Evolutionary conservation across 2,329 filamentous ascomycete genomes (phyloP), one percentile per base, ranked within the genome.

Genomic region (Ramularia endophylla): DNA sequence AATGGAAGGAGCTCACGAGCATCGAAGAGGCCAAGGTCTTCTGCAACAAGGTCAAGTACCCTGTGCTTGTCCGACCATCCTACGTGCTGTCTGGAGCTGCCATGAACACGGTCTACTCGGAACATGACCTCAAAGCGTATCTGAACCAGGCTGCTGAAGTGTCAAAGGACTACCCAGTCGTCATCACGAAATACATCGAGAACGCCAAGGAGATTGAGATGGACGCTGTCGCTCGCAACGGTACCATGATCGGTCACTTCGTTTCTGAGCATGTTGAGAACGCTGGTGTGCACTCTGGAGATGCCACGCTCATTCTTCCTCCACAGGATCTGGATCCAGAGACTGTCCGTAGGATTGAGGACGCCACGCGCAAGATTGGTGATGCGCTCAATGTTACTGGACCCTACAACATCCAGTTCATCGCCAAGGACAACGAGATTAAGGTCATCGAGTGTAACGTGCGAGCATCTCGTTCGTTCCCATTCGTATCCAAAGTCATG

Each of bases 391-490:
- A 97, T 63, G 84, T 98, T 42, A 97, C 92, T 29, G 92, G 92
- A 36, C 92, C 92, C 16, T 95, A 85, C 77, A 98, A 98, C 69
- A 98, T 98, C 50, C 92, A 98, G 65, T 97, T 98, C 71, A 98
- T 98, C 58, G 92, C 92, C 58, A 97, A 97, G 72, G 89, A 97
- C 65, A 97, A 97, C 64, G 90, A 97, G 54, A 97, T 98, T 74
- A 97, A 97, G 74, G 92, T 98, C 53, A 98, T 98, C 51, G 92
- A 98, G 70, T 97, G 92, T 69, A 98, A 98, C 59, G 92, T 97
- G 46, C 83, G 92, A 50, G 92, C 92, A 12, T 95, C 92, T 33
- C 80, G 92, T 52, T 97, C 90, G 1, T 95, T 95, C 75, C 92
- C 92, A 47, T 98, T 98, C 61, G 89, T 97, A 12, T 95, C 89